Evolutionary conservation across 2,329 filamentous ascomycete genomes (phyloP).

Genomic region (Macroventuria anomochaeta): DNA sequence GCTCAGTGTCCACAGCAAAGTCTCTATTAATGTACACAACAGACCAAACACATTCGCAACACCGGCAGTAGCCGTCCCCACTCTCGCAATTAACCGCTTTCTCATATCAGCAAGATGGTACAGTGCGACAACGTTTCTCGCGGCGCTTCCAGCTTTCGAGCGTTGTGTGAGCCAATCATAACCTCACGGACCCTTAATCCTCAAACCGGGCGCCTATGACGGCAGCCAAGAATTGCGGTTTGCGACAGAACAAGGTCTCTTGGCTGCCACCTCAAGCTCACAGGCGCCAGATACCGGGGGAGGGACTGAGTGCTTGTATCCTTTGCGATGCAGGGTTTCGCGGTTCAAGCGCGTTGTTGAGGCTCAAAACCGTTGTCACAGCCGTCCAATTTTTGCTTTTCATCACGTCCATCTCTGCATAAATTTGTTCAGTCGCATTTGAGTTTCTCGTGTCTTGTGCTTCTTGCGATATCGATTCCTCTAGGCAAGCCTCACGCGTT

Average conservation of each 20-base stretch:
- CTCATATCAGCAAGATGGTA: background rate
- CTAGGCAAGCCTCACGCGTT: conserved; percentile 12
- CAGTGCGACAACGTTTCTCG: background rate
- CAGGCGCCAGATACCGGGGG: conserved; percentile 24
- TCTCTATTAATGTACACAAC: too few species aligned
- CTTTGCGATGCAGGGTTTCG: conserved; percentile 16
- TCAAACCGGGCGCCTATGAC: conserved; percentile 33
- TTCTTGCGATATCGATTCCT: background rate
- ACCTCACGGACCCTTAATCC: conserved; percentile 13
- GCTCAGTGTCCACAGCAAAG: too few species aligned
- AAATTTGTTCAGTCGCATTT: conserved; percentile 25
- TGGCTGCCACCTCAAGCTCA: conserved; percentile 16
- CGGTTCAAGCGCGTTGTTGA: conserved; percentile 7
- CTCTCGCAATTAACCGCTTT: background rate
- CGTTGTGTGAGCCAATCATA: conserved; percentile 36
- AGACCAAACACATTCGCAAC: too few species aligned
- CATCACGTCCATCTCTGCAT: conserved; percentile 4
- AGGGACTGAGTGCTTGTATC: background rate
- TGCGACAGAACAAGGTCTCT: conserved; percentile 30
- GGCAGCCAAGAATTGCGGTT: conserved; percentile 34
- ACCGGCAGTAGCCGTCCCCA: background rate
- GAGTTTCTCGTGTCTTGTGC: background rate
- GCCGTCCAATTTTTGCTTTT: background rate
- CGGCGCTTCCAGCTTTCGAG: conserved; percentile 17
- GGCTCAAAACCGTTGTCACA: conserved; percentile 4